Evolutionary conservation across 1,139 yeast species (phyloP).

Genomic region (Yamadazyma atlantica): DNA sequence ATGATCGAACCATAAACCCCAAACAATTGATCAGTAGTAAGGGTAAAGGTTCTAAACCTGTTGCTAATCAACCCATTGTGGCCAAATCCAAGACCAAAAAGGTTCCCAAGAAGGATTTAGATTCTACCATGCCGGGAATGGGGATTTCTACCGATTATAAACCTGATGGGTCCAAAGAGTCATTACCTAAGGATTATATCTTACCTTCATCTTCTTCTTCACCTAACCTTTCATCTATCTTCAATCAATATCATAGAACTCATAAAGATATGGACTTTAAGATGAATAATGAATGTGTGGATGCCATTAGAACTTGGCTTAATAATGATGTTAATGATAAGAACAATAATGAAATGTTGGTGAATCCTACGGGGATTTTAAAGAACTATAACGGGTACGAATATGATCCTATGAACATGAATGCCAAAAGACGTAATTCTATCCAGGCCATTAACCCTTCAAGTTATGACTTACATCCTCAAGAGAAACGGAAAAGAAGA

Average conservation of each 20-base stretch:
- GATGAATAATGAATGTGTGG: slow-evolving; percentile 43
- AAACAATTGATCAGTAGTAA: slow-evolving; percentile 24
- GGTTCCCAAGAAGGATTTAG: slow-evolving; percentile 10
- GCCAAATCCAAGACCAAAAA: neutral
- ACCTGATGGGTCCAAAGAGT: neutral
- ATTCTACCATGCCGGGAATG: slow-evolving; percentile 6
- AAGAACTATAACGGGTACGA: slow-evolving; percentile 5
- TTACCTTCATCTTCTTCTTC: slow-evolving; percentile 17
- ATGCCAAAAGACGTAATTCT: slow-evolving; percentile 23
- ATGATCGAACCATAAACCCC: slow-evolving; percentile 35
- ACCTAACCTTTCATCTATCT: slow-evolving; percentile 12
- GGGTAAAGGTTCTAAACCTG: neutral
- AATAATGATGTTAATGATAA: slow-evolving; percentile 21
- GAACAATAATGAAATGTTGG: slow-evolving; percentile 18
- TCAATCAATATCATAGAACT: slow-evolving; percentile 4
- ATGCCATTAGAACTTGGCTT: slow-evolving; percentile 40
- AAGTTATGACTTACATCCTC: slow-evolving; percentile 4
- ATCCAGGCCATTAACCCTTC: slow-evolving; percentile 18
- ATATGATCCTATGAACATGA: slow-evolving; percentile 4
- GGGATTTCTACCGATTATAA: slow-evolving; percentile 6
- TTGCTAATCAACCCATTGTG: slow-evolving; percentile 3
- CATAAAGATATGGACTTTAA: slow-evolving; percentile 25
- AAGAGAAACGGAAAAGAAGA: slow-evolving; percentile 18
- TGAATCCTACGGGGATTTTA: slow-evolving; percentile 27
- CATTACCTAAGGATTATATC: slow-evolving; percentile 7